Base-by-base conservation (phyloP, 2,329 filamentous ascomycete genomes). In the Elsinoe australis region DNA sequence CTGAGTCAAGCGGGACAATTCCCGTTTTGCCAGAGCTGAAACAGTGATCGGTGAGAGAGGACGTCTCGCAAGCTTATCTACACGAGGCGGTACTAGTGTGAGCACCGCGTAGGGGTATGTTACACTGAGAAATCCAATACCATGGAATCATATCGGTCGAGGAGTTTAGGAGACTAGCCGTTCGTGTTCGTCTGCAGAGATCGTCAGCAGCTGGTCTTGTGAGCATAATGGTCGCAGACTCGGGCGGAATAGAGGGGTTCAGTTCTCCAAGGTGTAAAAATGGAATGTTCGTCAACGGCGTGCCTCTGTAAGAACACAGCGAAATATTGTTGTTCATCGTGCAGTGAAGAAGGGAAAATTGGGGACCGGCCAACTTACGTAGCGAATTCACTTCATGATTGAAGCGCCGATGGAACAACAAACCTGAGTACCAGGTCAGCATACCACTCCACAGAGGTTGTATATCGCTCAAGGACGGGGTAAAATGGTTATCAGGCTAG, bases 211-310 rank as follows among this genome's bases (percentile, higher is more conserved):
- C 15, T 19, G 17, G 21, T 8, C 7, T 24, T 4, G n/a, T 8
- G 17, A 12, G 14, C 6, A 15, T 12, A 10, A 7, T 10, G 15
- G 14, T 9, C 5, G 8, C 5, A 18, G 24, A 4, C 24, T 18
- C 10, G n/a, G 4, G 14, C 12, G 3, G 12, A 15, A 12, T 31
- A 12, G 8, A 31, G 9, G 14, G 12, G 12, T 3, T 80, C 76
- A 80, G 76, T 71, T 80, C 77, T 80, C 76, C 77, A 80, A 80
- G 74, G 74, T 80, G 75, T 78, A 73, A 64, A 65, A 29, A 38
- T 48, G 15, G 60, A 55, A 63, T 71, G 74, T 68, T 79, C 75
- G 68, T 77, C 76, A 80, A 74, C 58, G 68, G 67, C 61, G 61
- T 57, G 67, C 61, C 73, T 79, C 75, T 64, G 76, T 67, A 78